phyloP scores from a whole-genome alignment of 139 green algal genomes.

The Microglena sp. region DNA sequence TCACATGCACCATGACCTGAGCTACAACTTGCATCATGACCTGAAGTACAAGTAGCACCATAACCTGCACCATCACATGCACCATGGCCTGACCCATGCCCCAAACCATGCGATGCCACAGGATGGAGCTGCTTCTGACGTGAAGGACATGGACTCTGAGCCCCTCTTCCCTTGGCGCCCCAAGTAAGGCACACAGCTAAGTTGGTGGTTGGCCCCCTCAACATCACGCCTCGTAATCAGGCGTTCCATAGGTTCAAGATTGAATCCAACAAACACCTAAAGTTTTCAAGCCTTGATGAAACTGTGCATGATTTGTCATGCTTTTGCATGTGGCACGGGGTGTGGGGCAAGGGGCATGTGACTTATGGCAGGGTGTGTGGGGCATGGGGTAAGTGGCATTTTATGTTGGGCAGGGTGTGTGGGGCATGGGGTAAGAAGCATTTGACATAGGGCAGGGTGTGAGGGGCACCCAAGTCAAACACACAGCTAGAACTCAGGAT shows the following conservation, averaged over 20 bases:
- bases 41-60: not conserved
- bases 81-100: not conserved
- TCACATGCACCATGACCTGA: not conserved
- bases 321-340: not conserved
- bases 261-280: not conserved
- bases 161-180: conserved; percentile 47
- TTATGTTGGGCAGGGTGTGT: too few relatives aligned
- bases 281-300: not conserved
- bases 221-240: not conserved
- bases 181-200: conserved; percentile 25
- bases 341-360: not conserved
- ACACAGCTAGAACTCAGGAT: too few relatives aligned
- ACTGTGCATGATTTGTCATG: not conserved
- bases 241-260: not conserved
- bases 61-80: too few relatives aligned
- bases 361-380: not conserved
- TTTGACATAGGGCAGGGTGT: too few relatives aligned
- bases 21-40: not conserved
- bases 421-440: too few relatives aligned
- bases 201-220: not conserved
- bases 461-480: too few relatives aligned
- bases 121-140: too few relatives aligned
- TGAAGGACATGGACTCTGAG: conserved; percentile 23
- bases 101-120: not conserved
- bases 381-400: too few relatives aligned